Base-by-base conservation (phyloP, 805 yeast genomes). In the Sugiyamaella lignohabitans region DNA sequence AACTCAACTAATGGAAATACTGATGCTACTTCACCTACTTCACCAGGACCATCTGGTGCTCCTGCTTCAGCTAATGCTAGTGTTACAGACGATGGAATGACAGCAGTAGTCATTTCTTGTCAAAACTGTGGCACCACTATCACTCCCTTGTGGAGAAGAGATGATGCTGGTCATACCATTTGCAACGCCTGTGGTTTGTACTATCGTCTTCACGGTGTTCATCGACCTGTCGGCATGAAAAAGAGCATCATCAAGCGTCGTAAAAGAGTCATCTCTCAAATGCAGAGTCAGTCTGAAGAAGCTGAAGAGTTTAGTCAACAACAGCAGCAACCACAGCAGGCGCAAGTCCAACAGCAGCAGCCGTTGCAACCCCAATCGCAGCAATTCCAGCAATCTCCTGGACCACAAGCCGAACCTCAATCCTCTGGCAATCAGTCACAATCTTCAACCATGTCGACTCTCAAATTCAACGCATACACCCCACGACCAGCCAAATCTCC, bases 101-200 rank as follows among this genome's bases (percentile, higher is more conserved):
- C 20, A 14, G 20, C 38, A 23, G 69, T 79, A 42, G 83, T 83
- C 8, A 77, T 86, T 5, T 87, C 94, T 0, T 86, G 95, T 62
- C 81, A 76, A 53, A 87, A 86, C 67, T 86, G 95, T 66, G 81
- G 80, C 2, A 83, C 93, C 10, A 86, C 93, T 1, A 83, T 84
- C 47, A 86, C 95, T 0, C 95, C 95, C 0, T 67, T 86, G 10
- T 86, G 95, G 95, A 73, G 95, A 60, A 70, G 95, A 51, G 89
- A 85, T 60, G 88, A 80, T 53, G 72, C 72, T 4, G 95, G 95
- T 3, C 81, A 85, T 56, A 83, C 88, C 21, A 85, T 87, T 20
- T 86, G 95, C 69, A 86, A 86, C 59, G 95, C 95, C 0, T 86
- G 95, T 67, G 95, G 73, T 11, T 66, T 87, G 24, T 87, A 86